Evolutionary conservation across 768 basidiomycete genomes (phyloP).

Genomic region (Lentinula sp.): DNA sequence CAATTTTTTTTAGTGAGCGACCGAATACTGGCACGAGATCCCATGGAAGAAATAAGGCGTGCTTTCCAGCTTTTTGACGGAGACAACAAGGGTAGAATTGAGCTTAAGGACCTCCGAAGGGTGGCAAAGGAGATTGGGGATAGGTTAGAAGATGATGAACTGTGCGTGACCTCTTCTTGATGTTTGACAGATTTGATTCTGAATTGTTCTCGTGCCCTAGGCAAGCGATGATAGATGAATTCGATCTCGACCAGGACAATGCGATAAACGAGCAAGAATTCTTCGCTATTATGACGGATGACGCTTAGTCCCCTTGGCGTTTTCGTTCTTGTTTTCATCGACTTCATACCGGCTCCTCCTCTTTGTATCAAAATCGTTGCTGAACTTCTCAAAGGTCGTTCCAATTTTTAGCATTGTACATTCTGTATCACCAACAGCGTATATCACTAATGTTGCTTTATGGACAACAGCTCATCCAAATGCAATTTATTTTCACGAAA

Average conservation of each 20-base stretch:
- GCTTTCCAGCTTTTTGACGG: slow-evolving; percentile 98
- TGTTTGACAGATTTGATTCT: neutral
- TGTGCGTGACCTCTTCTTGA: slow-evolving; percentile 54
- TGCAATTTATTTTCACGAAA: neutral
- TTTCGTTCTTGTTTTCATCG: neutral
- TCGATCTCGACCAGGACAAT: slow-evolving; percentile 96
- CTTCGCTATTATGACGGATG: slow-evolving; percentile 95
- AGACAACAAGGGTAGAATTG: slow-evolving; percentile 92
- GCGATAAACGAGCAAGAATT: slow-evolving; percentile 98
- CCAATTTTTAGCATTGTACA: neutral
- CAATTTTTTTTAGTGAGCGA: slow-evolving; percentile 69
- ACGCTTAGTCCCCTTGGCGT: slow-evolving; percentile 41
- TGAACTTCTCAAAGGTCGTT: neutral
- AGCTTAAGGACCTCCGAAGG: slow-evolving; percentile 79
- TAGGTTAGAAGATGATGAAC: slow-evolving; percentile 89
- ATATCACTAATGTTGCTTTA: neutral
- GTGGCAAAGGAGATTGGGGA: slow-evolving; percentile 98
- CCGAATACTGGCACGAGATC: slow-evolving; percentile 88
- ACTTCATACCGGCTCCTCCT: neutral
- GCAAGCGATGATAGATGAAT: slow-evolving; percentile 99
- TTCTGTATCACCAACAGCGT: neutral
- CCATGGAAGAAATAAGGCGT: slow-evolving; percentile 91
- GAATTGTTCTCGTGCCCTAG: slow-evolving; percentile 31
- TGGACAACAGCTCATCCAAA: neutral
- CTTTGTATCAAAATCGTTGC: neutral